These are phyloP conservation scores for Monosporascus sp. DNA, from an alignment of 2,329 filamentous ascomycete species.

Conservation along the genomic window DNA sequence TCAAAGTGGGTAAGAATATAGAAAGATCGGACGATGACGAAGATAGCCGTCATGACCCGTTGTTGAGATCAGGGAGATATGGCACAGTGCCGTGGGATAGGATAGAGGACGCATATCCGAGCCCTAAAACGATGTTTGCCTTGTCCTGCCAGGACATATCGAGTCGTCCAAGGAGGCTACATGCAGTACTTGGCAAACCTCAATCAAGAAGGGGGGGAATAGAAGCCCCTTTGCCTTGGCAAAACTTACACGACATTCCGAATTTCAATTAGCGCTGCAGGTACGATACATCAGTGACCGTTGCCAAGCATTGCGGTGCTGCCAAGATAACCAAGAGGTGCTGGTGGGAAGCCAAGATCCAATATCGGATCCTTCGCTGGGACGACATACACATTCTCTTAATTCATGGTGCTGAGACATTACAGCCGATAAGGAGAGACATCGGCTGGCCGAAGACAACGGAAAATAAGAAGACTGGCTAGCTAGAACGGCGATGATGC, in stretches of 20 bases:
- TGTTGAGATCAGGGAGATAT: too few species aligned
- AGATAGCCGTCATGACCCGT: too few species aligned
- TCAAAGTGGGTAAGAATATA: not conserved
- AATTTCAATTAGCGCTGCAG: slow-evolving; percentile 43
- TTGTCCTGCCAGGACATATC: too few species aligned
- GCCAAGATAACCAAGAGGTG: slow-evolving; percentile 7
- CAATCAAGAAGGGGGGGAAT: not conserved
- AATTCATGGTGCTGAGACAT: slow-evolving; percentile 1
- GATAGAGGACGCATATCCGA: too few species aligned
- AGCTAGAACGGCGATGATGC: not conserved
- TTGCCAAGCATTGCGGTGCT: not conserved
- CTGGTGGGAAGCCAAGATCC: not conserved
- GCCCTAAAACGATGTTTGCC: too few species aligned
- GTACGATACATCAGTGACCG: slow-evolving; percentile 22
- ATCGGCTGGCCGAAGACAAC: not conserved
- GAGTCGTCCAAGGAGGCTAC: too few species aligned
- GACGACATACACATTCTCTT: slow-evolving; percentile 4
- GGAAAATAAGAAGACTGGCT: not conserved
- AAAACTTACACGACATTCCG: slow-evolving; percentile 45
- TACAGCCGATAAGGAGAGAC: not conserved
- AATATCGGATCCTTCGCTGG: not conserved
- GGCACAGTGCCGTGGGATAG: too few species aligned
- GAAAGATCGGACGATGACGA: not conserved
- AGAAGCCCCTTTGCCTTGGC: not conserved
- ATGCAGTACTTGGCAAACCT: not conserved